Conservation (phyloP, 768 basidiomycete species). For the Lactifluus subvellereus region DNA sequence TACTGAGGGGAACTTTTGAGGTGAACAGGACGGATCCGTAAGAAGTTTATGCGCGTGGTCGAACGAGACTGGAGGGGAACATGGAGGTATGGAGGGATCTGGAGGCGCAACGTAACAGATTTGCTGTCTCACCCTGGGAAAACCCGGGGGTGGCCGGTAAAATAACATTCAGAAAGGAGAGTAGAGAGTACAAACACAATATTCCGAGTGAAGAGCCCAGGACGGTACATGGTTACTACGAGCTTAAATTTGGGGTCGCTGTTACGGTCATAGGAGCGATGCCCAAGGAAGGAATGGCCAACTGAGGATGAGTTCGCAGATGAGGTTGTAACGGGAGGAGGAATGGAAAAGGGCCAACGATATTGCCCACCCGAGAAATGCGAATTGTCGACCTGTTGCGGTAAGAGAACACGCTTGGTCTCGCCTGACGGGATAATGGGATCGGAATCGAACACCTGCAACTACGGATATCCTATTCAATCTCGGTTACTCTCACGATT, state of each 20-base stretch:
- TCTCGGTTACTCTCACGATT: too few relatives aligned
- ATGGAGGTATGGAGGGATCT: not conserved
- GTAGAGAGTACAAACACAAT: too few relatives aligned
- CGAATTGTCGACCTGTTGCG: slow-evolving; percentile 6
- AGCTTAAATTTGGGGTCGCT: too few relatives aligned
- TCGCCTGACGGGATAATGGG: too few relatives aligned
- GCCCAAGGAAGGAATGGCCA: slow-evolving; percentile 1
- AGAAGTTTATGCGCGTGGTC: not conserved
- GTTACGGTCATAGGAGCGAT: not conserved
- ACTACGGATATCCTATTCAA: not conserved
- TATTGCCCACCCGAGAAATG: too few relatives aligned
- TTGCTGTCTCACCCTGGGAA: not conserved
- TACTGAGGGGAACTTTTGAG: slow-evolving; percentile 6
- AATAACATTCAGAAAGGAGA: not conserved
- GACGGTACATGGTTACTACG: too few relatives aligned
- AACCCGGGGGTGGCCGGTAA: not conserved
- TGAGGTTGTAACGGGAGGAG: not conserved
- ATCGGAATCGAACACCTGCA: slow-evolving; percentile 8
- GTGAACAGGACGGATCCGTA: not conserved
- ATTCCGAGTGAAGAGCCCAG: too few relatives aligned
- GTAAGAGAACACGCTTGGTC: not conserved
- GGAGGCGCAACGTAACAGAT: not conserved
- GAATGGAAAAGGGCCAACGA: too few relatives aligned
- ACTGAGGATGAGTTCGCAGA: not conserved
- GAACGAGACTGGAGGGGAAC: not conserved